phyloP scores from a whole-genome alignment of 305 asterid genomes.

The Fraxinus paxiana region DNA sequence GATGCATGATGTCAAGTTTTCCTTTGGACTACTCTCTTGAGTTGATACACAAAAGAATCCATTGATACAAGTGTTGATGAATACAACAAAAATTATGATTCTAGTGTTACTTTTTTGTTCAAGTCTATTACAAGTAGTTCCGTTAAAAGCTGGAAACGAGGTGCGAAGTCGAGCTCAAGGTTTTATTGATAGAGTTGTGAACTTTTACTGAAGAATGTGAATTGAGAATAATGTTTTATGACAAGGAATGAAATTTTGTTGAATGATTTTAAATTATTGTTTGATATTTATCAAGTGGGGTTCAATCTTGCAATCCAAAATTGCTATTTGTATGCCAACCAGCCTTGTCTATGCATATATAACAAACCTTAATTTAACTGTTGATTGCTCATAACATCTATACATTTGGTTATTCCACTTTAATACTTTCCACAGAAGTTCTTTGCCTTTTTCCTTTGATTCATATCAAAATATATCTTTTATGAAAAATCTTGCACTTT shows the following conservation, averaged over 20 bases:
- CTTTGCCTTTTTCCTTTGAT: not conserved
- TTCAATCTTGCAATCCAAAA: not conserved
- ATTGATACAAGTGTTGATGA: not conserved
- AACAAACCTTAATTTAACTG: not conserved
- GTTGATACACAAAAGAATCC: not conserved
- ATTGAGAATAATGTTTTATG: not conserved
- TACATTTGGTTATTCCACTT: not conserved
- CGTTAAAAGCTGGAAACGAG: not conserved
- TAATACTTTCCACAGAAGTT: not conserved
- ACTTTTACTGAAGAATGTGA: not conserved
- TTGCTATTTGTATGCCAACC: not conserved
- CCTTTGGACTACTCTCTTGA: not conserved
- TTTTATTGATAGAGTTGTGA: not conserved
- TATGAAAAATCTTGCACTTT: not conserved
- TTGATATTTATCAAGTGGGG: not conserved
- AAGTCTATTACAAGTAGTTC: not conserved
- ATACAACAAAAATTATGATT: not conserved
- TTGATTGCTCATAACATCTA: not conserved
- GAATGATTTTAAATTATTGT: not conserved
- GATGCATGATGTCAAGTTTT: not conserved
- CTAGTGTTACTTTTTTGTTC: not conserved
- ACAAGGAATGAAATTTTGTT: not conserved
- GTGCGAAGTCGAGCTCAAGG: not conserved
- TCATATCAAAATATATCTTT: not conserved
- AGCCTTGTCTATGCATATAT: not conserved